Evolutionary conservation across 106 monocot species (phyloP), one percentile per base, ranked within the genome.

Genomic region (Dioscorea dumetorum): DNA sequence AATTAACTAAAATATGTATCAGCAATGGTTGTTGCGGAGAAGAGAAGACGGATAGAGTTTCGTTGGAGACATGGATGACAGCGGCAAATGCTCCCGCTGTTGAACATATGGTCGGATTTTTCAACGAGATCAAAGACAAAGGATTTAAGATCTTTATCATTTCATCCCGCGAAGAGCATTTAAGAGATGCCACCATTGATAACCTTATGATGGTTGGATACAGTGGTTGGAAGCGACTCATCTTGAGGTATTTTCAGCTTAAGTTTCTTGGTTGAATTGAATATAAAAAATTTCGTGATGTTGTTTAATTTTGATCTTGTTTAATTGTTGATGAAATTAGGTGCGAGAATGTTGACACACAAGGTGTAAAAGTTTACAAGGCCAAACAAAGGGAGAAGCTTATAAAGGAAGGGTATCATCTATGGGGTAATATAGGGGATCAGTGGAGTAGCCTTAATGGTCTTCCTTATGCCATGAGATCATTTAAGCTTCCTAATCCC

Each of bases 161-260:
- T 11, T 82, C 82, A 1, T 73, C 79, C 5, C 69, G 86, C 35
- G 34, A 49, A 34, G 86, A 87, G 70, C 21, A 77, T 34, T 70
- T 86, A 17, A 41, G 82, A 13, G 69, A 57, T 3, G 75, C 76
- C 63, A 86, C 86, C 16, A 73, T 76, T 28, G 53, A 79, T 21
- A 87, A 87, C 61, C 81, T 87, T 9, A 22, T 87, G 61, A 70
- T 64, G 41, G 82, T 34, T 19, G 86, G 86, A 0, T 87, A 82
- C 67, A 63, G 24, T 24, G 86, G 86, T 18, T 86, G 86, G 86
- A 24, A 61, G 1, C 63, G 71, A 50, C 82, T 87, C 73, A 79
- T 82, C 57, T 21, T 86, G 7, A 79, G 79, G 73, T 81, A 8
- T 50, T 28, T 28, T 3, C n/a, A n/a, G n/a, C n/a, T n/a, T n/a